These are phyloP conservation scores for Passiflora organensis DNA, from an alignment of 345 rosid genomes.

Conservation along the genomic window DNA sequence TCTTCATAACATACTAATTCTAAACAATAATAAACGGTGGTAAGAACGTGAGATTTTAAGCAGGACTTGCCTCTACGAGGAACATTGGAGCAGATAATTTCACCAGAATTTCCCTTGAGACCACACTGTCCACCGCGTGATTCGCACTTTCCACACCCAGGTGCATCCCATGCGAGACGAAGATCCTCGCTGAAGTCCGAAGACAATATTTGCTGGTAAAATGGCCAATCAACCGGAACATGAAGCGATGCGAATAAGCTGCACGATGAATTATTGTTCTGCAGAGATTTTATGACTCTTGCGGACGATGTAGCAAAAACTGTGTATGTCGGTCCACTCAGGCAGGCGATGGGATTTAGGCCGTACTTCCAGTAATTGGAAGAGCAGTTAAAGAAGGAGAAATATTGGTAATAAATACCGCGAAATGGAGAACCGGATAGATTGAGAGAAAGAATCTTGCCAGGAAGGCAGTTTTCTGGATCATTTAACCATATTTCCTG, in stretches of 20 bases:
- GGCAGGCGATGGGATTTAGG: constrained; percentile 57
- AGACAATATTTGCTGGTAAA: constrained; percentile 34
- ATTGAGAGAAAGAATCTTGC: constrained; percentile 48
- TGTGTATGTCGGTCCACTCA: constrained; percentile 37
- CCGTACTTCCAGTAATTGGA: constrained; percentile 17
- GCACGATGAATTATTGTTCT: constrained; percentile 28
- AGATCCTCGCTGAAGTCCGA: constrained; percentile 41
- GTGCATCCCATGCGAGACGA: constrained; percentile 37
- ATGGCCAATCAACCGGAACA: constrained; percentile 54
- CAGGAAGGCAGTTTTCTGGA: constrained; percentile 51
- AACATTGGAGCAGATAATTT: constrained; percentile 37
- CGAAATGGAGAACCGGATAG: constrained; percentile 50
- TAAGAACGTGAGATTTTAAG: background rate
- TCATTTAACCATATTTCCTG: constrained; percentile 72
- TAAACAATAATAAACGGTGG: background rate
- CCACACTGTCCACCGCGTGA: constrained; percentile 55
- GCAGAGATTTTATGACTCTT: constrained; percentile 11
- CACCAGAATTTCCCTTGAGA: constrained; percentile 38
- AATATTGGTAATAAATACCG: constrained; percentile 34
- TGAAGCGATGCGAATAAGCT: constrained; percentile 17
- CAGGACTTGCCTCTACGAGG: constrained; percentile 36
- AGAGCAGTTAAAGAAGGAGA: constrained; percentile 59
- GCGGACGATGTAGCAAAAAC: constrained; percentile 60
- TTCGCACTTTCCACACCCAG: constrained; percentile 51
- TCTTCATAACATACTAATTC: too few relatives aligned